Evolutionary conservation across 2,329 filamentous ascomycete species (phyloP).

Genomic region (Microcyclosporella mali): DNA sequence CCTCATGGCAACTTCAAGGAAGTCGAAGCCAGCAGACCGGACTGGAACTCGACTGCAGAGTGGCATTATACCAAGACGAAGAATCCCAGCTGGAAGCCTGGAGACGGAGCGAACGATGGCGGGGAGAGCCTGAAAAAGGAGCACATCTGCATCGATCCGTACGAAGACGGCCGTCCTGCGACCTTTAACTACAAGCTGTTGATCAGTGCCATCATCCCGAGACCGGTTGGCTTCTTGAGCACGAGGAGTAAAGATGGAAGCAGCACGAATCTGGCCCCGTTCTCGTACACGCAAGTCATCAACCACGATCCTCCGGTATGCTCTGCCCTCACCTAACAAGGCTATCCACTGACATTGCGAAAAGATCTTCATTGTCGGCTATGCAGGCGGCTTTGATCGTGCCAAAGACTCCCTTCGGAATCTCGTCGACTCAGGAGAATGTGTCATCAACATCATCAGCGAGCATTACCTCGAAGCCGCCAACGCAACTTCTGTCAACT

Average conservation of each 20-base stretch:
- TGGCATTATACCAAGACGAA: slow-evolving; percentile 58
- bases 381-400: slow-evolving; percentile 49
- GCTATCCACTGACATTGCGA: no score
- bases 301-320: slow-evolving; percentile 70
- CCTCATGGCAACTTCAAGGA: slow-evolving; percentile 67
- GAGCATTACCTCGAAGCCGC: slow-evolving; percentile 84
- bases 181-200: slow-evolving; percentile 85
- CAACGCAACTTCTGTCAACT: slow-evolving; percentile 72
- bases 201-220: slow-evolving; percentile 74
- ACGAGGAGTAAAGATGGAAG: slow-evolving; percentile 57
- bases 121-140: slow-evolving; percentile 46
- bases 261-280: slow-evolving; percentile 73
- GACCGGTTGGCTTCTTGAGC: slow-evolving; percentile 65
- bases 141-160: slow-evolving; percentile 76
- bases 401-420: slow-evolving; percentile 78
- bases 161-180: slow-evolving; percentile 60
- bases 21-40: slow-evolving; percentile 60
- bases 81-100: slow-evolving; percentile 60
- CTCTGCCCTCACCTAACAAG: no score
- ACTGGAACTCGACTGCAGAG: slow-evolving; percentile 47
- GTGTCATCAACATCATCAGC: slow-evolving; percentile 74
- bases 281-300: slow-evolving; percentile 78
- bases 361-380: slow-evolving; percentile 60
- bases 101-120: slow-evolving; percentile 57
- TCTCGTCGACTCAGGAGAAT: slow-evolving; percentile 64